A percentile compares a stretch with the other conserved stretches of the same genome.
Evolutionary conservation across 1,139 yeast species (phyloP).

Genomic region (Suhomyces bribrorum): DNA sequence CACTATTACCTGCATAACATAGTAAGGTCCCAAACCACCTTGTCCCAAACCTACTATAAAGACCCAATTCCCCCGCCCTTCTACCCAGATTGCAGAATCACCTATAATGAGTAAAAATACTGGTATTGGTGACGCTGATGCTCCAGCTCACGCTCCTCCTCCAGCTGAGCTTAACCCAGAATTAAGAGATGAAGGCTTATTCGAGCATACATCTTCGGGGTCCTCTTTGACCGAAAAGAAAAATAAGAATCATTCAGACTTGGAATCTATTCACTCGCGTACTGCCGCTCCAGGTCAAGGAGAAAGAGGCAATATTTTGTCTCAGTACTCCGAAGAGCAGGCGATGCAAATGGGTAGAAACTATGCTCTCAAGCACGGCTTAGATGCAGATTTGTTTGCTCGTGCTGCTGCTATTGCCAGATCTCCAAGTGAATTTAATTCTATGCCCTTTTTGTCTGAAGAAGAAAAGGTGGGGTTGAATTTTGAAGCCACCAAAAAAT

Average conservation of each 20-base stretch:
- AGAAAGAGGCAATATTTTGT: slow-evolving; percentile 55
- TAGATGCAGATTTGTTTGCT: slow-evolving; percentile 67
- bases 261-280: slow-evolving; percentile 28
- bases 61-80: background rate
- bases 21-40: background rate
- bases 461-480: slow-evolving; percentile 62
- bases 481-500: slow-evolving; percentile 60
- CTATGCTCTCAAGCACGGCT: slow-evolving; percentile 61
- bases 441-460: slow-evolving; percentile 56
- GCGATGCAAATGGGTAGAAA: slow-evolving; percentile 71
- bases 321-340: slow-evolving; percentile 63
- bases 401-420: slow-evolving; percentile 79
- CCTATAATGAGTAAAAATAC: slow-evolving; percentile 6
- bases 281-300: slow-evolving; percentile 25
- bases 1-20: background rate
- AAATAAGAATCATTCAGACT: slow-evolving; percentile 22
- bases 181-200: slow-evolving; percentile 19
- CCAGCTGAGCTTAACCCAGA: slow-evolving; percentile 5
- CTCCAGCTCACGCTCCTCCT: slow-evolving; percentile 8
- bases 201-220: slow-evolving; percentile 23
- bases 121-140: slow-evolving; percentile 7
- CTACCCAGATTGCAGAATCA: background rate
- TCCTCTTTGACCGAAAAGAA: slow-evolving; percentile 23
- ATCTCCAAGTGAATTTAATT: slow-evolving; percentile 57
- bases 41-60: background rate